A percentile compares a stretch with the other conserved stretches of the same genome.
Conservation (phyloP, 2,329 filamentous ascomycete genomes). For the Chaetomiaceae sp. region DNA sequence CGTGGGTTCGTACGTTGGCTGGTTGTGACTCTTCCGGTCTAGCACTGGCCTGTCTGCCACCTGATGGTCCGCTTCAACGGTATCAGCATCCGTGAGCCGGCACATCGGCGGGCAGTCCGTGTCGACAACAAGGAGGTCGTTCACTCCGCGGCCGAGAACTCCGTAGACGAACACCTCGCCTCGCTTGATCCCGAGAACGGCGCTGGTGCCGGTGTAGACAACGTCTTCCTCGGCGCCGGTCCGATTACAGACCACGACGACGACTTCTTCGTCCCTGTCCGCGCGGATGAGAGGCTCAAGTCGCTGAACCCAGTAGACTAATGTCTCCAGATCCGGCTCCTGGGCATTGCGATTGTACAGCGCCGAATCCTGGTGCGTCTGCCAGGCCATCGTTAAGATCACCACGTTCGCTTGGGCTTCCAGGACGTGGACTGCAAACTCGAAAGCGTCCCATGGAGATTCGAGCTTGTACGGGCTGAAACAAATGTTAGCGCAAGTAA, state of each 20-base stretch:
- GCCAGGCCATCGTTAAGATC: constrained; percentile 72
- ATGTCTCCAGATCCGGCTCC: constrained; percentile 64
- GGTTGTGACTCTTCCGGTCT: background rate
- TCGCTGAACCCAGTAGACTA: constrained; percentile 69
- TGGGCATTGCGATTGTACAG: constrained; percentile 41
- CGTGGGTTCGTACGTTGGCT: background rate
- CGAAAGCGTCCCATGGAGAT: constrained; percentile 42
- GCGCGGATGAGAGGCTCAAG: constrained; percentile 58
- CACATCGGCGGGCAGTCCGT: constrained; percentile 42
- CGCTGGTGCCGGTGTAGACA: constrained; percentile 68
- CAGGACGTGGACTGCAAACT: constrained; percentile 53
- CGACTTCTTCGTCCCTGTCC: constrained; percentile 50
- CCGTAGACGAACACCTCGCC: constrained; percentile 65
- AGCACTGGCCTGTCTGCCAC: background rate
- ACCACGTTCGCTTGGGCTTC: constrained; percentile 53
- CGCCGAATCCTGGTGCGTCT: constrained; percentile 50
- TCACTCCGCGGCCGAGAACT: constrained; percentile 62
- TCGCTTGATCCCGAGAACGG: constrained; percentile 58
- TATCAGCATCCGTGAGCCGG: constrained; percentile 37
- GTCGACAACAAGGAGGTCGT: constrained; percentile 63
- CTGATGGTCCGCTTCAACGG: constrained; percentile 6
- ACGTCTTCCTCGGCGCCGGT: constrained; percentile 59
- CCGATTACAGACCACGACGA: constrained; percentile 66
- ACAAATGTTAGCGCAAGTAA: constrained; percentile 18
- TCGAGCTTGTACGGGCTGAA: constrained; percentile 45